Evolutionary conservation across 1,139 yeast genomes (phyloP).

Genomic region (Magnusiomyces magnusii): DNA sequence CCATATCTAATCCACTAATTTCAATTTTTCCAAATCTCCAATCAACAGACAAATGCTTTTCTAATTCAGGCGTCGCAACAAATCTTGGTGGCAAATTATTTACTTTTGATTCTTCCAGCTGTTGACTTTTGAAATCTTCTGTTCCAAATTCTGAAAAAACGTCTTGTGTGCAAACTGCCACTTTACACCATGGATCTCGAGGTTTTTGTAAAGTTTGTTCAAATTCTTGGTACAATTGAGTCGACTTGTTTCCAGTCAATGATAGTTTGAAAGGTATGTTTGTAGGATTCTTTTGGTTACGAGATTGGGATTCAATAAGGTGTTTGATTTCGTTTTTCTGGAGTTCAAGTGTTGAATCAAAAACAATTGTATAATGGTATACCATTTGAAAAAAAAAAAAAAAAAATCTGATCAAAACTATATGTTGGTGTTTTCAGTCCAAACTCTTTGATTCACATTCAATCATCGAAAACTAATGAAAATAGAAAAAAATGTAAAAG

Average conservation of each 20-base stretch:
- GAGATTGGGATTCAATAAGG: neutral
- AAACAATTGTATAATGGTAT: constrained; percentile 9
- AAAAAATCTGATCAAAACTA: too few relatives aligned
- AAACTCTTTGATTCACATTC: too few relatives aligned
- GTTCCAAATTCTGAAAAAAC: neutral
- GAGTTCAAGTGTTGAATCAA: constrained; percentile 6
- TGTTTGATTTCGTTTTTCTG: constrained; percentile 6
- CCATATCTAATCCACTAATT: constrained; percentile 32
- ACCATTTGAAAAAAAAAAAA: constrained; percentile 9
- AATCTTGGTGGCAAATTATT: neutral
- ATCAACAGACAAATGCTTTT: constrained; percentile 20
- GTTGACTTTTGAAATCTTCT: neutral
- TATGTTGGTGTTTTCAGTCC: too few relatives aligned
- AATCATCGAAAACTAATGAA: too few relatives aligned
- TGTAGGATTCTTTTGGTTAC: neutral
- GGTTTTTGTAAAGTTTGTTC: neutral
- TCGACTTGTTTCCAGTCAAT: neutral
- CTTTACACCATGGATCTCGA: constrained; percentile 7
- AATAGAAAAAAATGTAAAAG: too few relatives aligned
- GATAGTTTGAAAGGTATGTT: neutral
- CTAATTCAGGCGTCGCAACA: neutral
- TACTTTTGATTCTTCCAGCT: neutral
- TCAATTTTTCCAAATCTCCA: constrained; percentile 28
- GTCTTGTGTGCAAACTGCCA: neutral
- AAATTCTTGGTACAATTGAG: neutral